Conservation (phyloP, 495 filamentous ascomycete species). For the Penicillium samsonianum region DNA sequence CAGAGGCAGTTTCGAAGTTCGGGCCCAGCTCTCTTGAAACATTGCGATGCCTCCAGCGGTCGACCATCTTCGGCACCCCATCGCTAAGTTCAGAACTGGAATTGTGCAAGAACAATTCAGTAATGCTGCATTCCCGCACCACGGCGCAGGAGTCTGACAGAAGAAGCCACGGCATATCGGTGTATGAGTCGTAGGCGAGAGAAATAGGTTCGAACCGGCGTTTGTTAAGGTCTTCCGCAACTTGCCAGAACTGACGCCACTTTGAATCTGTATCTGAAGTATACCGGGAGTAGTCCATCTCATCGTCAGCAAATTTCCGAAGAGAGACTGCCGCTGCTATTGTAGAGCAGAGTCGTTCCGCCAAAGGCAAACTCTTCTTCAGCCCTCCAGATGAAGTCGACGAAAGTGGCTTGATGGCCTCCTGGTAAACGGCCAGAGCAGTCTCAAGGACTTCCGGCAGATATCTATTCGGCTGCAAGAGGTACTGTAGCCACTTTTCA, state of each 20-base stretch:
- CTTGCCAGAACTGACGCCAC: constrained; percentile 86
- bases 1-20: constrained; percentile 41
- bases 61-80: constrained; percentile 39
- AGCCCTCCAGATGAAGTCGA: constrained; percentile 31
- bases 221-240: constrained; percentile 82
- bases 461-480: constrained; percentile 81
- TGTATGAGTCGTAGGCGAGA: constrained; percentile 68
- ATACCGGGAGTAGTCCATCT: constrained; percentile 73
- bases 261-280: constrained; percentile 71
- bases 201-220: constrained; percentile 76
- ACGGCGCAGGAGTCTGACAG: constrained; percentile 76
- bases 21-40: constrained; percentile 41
- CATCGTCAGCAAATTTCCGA: constrained; percentile 57
- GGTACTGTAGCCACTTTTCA: constrained; percentile 56
- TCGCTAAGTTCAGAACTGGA: constrained; percentile 34
- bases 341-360: constrained; percentile 68
- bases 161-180: constrained; percentile 77
- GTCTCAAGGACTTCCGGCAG: constrained; percentile 77
- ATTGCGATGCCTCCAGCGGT: constrained; percentile 49
- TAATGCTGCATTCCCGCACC: constrained; percentile 73
- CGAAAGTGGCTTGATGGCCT: constrained; percentile 49
- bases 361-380: constrained; percentile 53
- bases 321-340: constrained; percentile 65
- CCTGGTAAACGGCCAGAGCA: constrained; percentile 72
- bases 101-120: constrained; percentile 65